Evolutionary conservation across 2,329 filamentous ascomycete genomes (phyloP).

Genomic region (Diaporthe vexans): DNA sequence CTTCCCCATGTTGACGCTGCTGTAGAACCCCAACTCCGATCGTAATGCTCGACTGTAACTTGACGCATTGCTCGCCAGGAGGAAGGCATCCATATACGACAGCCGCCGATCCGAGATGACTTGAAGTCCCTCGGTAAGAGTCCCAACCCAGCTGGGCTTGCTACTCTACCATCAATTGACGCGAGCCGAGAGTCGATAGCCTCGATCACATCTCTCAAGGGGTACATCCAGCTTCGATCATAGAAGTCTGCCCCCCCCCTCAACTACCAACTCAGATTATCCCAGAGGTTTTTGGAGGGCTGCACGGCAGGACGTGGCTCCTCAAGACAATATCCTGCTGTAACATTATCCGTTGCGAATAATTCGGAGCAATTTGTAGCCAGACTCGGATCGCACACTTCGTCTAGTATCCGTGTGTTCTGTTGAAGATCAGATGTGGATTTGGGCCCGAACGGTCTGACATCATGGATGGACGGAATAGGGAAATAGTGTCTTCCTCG

Average conservation of each 20-base stretch:
- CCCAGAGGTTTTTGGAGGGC: too few species aligned
- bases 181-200: background rate
- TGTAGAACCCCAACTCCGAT: constrained; percentile 1
- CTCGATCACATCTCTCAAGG: background rate
- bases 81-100: background rate
- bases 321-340: too few species aligned
- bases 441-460: constrained; percentile 19
- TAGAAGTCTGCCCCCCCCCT: background rate
- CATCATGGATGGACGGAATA: constrained; percentile 32
- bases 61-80: background rate
- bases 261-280: background rate
- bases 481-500: constrained; percentile 33
- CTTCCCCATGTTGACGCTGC: background rate
- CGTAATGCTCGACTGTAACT: background rate
- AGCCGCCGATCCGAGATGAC: background rate
- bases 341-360: background rate
- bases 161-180: background rate
- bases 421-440: constrained; percentile 17
- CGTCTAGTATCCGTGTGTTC: background rate
- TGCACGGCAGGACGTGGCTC: too few species aligned
- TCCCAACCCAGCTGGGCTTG: background rate
- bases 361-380: background rate
- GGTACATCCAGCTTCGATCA: background rate
- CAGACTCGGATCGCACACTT: background rate
- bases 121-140: background rate